Evolutionary conservation across 2,329 filamentous ascomycete species (phyloP), one percentile per base, ranked within the genome.

Genomic region (Juglanconis juglandina): DNA sequence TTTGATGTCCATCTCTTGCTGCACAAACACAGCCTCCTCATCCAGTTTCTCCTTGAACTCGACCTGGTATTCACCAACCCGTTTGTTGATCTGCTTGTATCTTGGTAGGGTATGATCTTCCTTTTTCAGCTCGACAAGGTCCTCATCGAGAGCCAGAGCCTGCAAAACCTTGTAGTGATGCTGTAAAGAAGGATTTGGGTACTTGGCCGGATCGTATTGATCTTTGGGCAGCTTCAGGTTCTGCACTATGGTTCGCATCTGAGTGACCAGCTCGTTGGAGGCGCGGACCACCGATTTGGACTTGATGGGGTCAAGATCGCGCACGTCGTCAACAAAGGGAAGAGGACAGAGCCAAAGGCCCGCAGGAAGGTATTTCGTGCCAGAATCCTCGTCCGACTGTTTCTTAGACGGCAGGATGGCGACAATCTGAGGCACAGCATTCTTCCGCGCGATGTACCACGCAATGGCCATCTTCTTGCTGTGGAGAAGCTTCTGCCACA

Each of bases 91-190:
- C 66, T 96, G 91, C 66, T 85, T 88, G 74, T 88, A 92, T 68
- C 90, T 91, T 1, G 95, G 95, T 13, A 91, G 72, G 0, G 95
- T 98, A 65, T 89, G 87, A 70, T 99, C 95, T 13, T 85, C 80
- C 3, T 76, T 75, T 1, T 76, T 75, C 53, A 88, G 83, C 24
- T 90, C 88, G 0, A 93, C 93, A 1, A 96, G 77, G 66, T 97
- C 93, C 71, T 99, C 95, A 41, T 96, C 93, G 1, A 99, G 80
- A 0, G 95, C 95, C 60, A 97, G 82, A 6, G 91, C 89, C 75
- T 99, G 95, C 0, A 99, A 78, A 50, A 99, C 96, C 63, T 87
- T 88, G 79, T 98, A 99, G 76, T 98, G 95, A 93, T 94, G 99
- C 75, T 99, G 95, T 32, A 99, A 80, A 8, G 90, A 84, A 9